Evolutionary conservation across 1,284 basidiomycete genomes (phyloP), one percentile per base, ranked within the genome.

Genomic region (Papiliotrema nemorosa): DNA sequence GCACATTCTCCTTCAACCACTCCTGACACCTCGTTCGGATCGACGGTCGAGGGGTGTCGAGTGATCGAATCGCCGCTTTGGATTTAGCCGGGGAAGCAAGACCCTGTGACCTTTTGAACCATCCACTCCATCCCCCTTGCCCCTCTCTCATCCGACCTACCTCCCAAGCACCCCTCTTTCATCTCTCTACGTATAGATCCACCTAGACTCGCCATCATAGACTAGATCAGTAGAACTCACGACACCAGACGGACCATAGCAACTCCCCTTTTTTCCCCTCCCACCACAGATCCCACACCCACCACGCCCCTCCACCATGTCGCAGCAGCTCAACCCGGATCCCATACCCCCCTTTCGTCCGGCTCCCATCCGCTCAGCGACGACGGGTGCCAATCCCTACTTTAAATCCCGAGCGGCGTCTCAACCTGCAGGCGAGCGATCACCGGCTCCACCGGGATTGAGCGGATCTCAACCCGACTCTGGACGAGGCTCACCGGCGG

Each of bases 391-490:
- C 38, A 57, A 53, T 18, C 54, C 60, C 5, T 62, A 58, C 45
- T 55, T 54, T 55, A 69, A 69, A 49, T 57, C 55, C 7, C 62
- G 70, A 33, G 67, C 69, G 3, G 54, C 67, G 0, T 67, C 65
- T 29, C 70, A 72, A 46, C 70, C 70, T 2, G 64, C 70, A 7
- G 64, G 65, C 5, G 69, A 70, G 29, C 55, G 66, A 34, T 38
- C 66, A 12, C 64, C 57, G 16, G 52, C 54, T 6, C 52, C 58
- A 13, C 9, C 40, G 4, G 5, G 10, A 9, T 31, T 44, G 24
- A 40, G 49, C 33, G 36, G 42, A 5, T 63, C 63, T 13, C 59
- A 56, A 6, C 66, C 67, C 2, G 55, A 47, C 6, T 67, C 66
- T 5, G 69, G 69, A 2, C 53, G 69, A 20, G 66, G 58, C 20